Conservation (phyloP, 768 basidiomycete genomes). For the Rhizopogon vulgaris region DNA sequence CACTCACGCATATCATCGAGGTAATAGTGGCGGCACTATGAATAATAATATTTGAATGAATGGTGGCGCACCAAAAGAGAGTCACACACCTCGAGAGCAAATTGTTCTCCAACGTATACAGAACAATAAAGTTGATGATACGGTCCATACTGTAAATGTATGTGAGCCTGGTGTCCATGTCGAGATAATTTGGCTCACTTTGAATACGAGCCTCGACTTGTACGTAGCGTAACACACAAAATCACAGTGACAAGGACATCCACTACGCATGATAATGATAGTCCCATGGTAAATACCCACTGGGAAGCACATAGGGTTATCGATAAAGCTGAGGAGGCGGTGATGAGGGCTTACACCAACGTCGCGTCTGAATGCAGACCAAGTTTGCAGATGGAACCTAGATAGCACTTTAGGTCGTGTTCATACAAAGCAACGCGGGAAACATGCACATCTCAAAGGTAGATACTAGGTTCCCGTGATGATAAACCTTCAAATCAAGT, state of each 20-base stretch:
- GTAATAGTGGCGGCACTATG: slow-evolving; percentile 31
- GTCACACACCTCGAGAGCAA: slow-evolving; percentile 36
- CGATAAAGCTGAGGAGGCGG: slow-evolving; percentile 5
- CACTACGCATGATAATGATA: slow-evolving; percentile 41
- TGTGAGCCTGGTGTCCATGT: not conserved
- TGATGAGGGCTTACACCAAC: slow-evolving; percentile 11
- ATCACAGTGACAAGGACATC: slow-evolving; percentile 45
- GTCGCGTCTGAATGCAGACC: slow-evolving; percentile 15
- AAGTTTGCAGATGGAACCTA: slow-evolving; percentile 22
- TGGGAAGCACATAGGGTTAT: slow-evolving; percentile 12
- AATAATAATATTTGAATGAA: slow-evolving; percentile 7
- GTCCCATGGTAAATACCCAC: slow-evolving; percentile 48
- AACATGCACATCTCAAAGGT: slow-evolving; percentile 25
- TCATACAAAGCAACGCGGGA: not conserved
- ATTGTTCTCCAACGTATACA: slow-evolving; percentile 51
- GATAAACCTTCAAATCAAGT: not conserved
- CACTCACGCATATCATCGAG: slow-evolving; percentile 38
- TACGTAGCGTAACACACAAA: slow-evolving; percentile 37
- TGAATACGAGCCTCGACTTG: slow-evolving; percentile 33
- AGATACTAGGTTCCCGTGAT: slow-evolving; percentile 13
- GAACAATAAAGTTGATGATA: slow-evolving; percentile 38
- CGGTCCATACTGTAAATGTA: slow-evolving; percentile 35
- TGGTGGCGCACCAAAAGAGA: not conserved
- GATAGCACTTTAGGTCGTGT: not conserved
- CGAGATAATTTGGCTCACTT: slow-evolving; percentile 17